A percentile compares a stretch with the other conserved stretches of the same genome.
These are phyloP conservation scores for Penicillium sp. DNA, from an alignment of 2,329 filamentous ascomycete genomes.

Conservation along the genomic window DNA sequence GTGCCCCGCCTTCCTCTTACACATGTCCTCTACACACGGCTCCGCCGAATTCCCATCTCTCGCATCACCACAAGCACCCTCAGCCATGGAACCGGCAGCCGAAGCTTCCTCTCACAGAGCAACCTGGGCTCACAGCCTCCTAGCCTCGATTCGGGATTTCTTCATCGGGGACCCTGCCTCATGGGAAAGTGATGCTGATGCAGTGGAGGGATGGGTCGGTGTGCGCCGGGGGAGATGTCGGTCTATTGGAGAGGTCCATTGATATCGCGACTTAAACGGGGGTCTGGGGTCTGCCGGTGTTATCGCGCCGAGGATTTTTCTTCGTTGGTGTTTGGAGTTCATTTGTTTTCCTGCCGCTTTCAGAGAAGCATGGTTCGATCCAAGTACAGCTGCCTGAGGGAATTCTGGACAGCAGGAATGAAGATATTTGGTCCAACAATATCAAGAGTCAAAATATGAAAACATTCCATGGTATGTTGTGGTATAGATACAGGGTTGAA, in stretches of 20 bases:
- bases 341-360: neutral
- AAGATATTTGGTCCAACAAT: neutral
- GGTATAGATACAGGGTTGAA: slow-evolving; percentile 26
- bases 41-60: neutral
- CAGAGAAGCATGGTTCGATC: neutral
- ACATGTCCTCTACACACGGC: neutral
- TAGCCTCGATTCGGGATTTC: slow-evolving; percentile 14
- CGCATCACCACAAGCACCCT: neutral
- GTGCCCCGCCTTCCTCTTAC: too few relatives aligned
- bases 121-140: slow-evolving; percentile 13
- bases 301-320: too few relatives aligned
- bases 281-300: neutral
- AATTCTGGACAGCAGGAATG: neutral
- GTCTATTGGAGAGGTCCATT: slow-evolving; percentile 22
- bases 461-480: slow-evolving; percentile 17
- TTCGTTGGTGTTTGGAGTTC: neutral
- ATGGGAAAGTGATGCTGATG: slow-evolving; percentile 19
- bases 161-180: slow-evolving; percentile 4
- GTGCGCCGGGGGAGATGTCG: slow-evolving; percentile 21
- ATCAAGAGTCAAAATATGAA: slow-evolving; percentile 4
- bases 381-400: neutral
- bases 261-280: neutral
- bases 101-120: neutral
- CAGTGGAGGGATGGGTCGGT: slow-evolving; percentile 24
- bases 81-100: neutral